Evolutionary conservation across 441 rosid species (phyloP).

Genomic region (Jatropha podagrica): DNA sequence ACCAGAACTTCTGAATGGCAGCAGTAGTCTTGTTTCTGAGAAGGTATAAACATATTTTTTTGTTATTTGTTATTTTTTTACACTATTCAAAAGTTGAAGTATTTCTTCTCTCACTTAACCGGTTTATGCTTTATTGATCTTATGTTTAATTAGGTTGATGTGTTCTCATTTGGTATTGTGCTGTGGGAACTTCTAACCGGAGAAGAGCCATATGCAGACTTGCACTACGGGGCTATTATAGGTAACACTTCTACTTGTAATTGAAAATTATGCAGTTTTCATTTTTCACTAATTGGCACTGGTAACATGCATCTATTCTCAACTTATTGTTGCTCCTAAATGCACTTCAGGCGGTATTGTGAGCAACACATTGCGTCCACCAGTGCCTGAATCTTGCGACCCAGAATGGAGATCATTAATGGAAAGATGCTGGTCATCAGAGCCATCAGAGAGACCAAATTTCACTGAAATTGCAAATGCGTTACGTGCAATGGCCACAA

Average conservation of each 20-base stretch:
- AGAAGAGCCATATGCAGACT: conserved; percentile 67
- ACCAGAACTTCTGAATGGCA: conserved; percentile 63
- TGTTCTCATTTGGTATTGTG: conserved; percentile 71
- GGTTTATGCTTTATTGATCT: background rate
- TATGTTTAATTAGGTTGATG: conserved; percentile 49
- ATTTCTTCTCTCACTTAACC: background rate
- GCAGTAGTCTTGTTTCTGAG: conserved; percentile 69
- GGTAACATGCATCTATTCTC: background rate
- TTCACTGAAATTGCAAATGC: conserved; percentile 51
- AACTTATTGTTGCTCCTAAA: background rate
- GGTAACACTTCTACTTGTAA: conserved; percentile 29
- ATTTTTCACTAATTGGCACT: background rate
- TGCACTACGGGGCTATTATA: conserved; percentile 70
- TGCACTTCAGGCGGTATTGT: conserved; percentile 56
- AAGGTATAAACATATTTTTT: conserved; percentile 40
- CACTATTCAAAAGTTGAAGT: background rate
- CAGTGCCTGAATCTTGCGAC: conserved; percentile 54
- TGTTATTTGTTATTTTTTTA: background rate
- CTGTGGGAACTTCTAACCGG: conserved; percentile 73
- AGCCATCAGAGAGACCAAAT: conserved; percentile 55
- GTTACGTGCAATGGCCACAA: conserved; percentile 48
- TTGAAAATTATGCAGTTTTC: background rate
- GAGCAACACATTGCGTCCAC: conserved; percentile 65
- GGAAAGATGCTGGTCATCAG: conserved; percentile 74
- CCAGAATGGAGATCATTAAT: conserved; percentile 59